Evolutionary conservation across 306 rosid genomes (phyloP), one percentile per base, ranked within the genome.

Genomic region (Sicyos edulis): DNA sequence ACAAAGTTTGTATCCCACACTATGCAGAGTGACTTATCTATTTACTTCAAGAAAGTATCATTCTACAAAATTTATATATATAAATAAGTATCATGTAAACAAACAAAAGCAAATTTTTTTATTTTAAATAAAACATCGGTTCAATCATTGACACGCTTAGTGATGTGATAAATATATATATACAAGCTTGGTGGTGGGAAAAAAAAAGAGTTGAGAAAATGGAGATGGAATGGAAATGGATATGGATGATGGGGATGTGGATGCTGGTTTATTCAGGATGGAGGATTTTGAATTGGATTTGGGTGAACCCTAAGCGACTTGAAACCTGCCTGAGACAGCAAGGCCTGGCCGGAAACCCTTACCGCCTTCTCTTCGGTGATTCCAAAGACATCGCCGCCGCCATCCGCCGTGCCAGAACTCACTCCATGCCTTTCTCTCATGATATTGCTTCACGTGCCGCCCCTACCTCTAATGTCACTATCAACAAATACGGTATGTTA

Each of bases 291-390:
- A 60, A 60, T 6, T 60, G 67, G 67, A 34, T 60, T 15, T 60
- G 67, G 67, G 0, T 60, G 5, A 60, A 5, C 21, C 67, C 67
- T 0, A 60, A 60, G 12, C 14, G 12, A 3, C 45, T 60, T 0
- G 67, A 60, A 10, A 60, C 29, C 21, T 7, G 0, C 0, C 1
- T 60, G 20, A 29, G 45, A 32, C 7, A 32, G 1, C 67, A 60
- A 32, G 67, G 67, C 12, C 45, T 60, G 21, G 45, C 21, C 45
- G 67, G 67, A 16, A 60, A 60, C 21, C 10, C 67, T 32, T 60
- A 60, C n/a, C 45, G 67, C 21, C 9, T 60, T 60, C 47, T 60
- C 7, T 60, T 29, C 8, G 67, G 67, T 0, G 67, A 60, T 32
- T 29, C 67, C 0, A 60, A 26, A 17, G 65, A 59, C 11, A 59